Conservation (phyloP, 164 flowering plant species). For the Aristolochia fimbriata region DNA sequence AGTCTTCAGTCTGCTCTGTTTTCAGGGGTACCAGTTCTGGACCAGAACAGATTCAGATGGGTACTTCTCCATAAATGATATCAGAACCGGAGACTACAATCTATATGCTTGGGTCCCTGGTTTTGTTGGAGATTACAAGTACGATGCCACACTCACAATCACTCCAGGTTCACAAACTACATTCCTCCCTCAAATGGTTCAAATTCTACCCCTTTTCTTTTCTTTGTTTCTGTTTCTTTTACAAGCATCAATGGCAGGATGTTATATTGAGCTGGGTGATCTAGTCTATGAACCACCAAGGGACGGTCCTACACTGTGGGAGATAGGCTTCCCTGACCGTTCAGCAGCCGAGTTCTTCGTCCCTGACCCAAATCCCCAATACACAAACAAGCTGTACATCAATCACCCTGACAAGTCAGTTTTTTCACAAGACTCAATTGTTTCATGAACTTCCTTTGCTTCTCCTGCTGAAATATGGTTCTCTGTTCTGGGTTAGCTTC, state of each 20-base stretch:
- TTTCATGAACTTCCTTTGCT: background rate
- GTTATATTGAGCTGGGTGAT: conserved; percentile 41
- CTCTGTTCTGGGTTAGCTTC: background rate
- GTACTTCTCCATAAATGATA: conserved; percentile 35
- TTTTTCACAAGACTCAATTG: too few relatives aligned
- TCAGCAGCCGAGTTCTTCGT: conserved; percentile 67
- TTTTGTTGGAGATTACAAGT: conserved; percentile 60
- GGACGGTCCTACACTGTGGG: conserved; percentile 85
- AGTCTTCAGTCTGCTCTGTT: background rate
- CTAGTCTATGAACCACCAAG: conserved; percentile 72
- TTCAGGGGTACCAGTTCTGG: conserved; percentile 86
- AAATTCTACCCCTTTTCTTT: background rate
- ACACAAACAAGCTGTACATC: conserved; percentile 50
- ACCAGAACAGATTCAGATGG: conserved; percentile 44
- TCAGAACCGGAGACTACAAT: conserved; percentile 53
- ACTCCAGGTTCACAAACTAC: background rate
- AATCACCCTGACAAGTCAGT: conserved; percentile 56
- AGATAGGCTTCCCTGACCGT: conserved; percentile 84
- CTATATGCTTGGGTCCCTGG: conserved; percentile 79
- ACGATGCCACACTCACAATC: background rate
- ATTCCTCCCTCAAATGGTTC: background rate
- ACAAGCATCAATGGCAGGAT: too few relatives aligned
- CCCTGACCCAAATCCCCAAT: conserved; percentile 67
- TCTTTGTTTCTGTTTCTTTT: too few relatives aligned
- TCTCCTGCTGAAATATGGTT: background rate